These are phyloP conservation scores for Aethionema arabicum DNA, from an alignment of 345 rosid genomes.

Conservation along the genomic window DNA sequence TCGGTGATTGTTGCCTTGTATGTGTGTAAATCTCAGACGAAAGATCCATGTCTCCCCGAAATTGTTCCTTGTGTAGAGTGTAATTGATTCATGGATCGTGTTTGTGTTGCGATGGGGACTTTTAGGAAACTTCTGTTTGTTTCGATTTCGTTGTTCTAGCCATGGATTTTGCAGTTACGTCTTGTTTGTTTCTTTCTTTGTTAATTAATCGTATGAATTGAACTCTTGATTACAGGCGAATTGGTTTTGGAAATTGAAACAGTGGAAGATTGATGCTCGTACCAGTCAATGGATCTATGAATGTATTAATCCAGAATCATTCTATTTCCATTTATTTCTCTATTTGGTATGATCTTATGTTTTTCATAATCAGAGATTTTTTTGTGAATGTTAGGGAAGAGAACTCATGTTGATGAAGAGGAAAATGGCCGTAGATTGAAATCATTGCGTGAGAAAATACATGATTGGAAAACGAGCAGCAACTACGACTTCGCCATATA, in stretches of 20 bases:
- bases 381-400: conserved; percentile 16
- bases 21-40: not conserved
- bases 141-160: not conserved
- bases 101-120: not conserved
- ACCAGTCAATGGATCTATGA: conserved; percentile 47
- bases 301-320: conserved; percentile 15
- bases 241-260: conserved; percentile 42
- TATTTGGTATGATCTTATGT: not conserved
- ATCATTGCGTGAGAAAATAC: conserved; percentile 1
- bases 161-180: not conserved
- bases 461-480: conserved; percentile 15
- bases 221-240: conserved; percentile 34
- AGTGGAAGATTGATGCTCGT: conserved; percentile 43
- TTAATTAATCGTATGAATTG: not conserved
- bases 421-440: conserved; percentile 3
- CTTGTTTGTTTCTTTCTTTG: not conserved
- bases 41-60: not conserved
- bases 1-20: conserved; percentile 8
- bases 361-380: conserved; percentile 1
- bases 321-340: not conserved
- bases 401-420: conserved; percentile 10
- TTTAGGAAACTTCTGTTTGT: not conserved
- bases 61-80: not conserved
- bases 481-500: conserved; percentile 8
- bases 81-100: not conserved